Evolutionary conservation across 176 grass and related monocot genomes (phyloP).

Genomic region (Pharus latifolius): DNA sequence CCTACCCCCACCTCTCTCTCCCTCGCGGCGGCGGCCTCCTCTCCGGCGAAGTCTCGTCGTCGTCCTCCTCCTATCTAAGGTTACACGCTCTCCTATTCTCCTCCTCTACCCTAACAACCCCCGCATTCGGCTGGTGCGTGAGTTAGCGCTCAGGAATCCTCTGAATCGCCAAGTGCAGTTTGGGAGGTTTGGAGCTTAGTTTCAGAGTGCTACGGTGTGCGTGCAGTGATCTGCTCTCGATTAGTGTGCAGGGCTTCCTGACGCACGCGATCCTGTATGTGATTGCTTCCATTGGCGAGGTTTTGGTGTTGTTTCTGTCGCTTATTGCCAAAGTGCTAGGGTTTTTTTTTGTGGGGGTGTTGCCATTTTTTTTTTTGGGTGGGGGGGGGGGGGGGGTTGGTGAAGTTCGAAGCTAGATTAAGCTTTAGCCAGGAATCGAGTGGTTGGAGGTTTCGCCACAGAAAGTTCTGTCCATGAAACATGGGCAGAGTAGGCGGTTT

Average conservation of each 20-base stretch:
- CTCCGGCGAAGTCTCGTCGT: slow-evolving; percentile 9
- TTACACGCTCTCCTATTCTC: neutral
- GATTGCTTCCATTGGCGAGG: no score
- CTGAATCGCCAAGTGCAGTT: no score
- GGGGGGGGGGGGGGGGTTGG: neutral
- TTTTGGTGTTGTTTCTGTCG: neutral
- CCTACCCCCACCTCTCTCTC: slow-evolving; percentile 4
- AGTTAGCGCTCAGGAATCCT: no score
- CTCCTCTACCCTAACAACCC: neutral
- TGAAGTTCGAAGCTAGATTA: neutral
- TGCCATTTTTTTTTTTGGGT: no score
- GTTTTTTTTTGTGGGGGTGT: neutral
- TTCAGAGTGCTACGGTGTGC: neutral
- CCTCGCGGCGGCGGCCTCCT: slow-evolving; percentile 1
- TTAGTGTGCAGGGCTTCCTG: no score
- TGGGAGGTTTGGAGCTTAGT: no score
- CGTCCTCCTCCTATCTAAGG: neutral
- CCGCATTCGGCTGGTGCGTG: no score
- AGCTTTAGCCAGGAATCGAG: neutral
- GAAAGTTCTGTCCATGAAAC: no score
- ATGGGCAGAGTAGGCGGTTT: neutral
- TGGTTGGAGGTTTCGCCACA: neutral
- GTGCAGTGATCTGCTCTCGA: neutral
- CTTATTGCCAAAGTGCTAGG: neutral
- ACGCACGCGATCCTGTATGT: no score